Evolutionary conservation across 768 basidiomycete genomes (phyloP), one percentile per base, ranked within the genome.

Genomic region (Hortiboletus flavorubellus): DNA sequence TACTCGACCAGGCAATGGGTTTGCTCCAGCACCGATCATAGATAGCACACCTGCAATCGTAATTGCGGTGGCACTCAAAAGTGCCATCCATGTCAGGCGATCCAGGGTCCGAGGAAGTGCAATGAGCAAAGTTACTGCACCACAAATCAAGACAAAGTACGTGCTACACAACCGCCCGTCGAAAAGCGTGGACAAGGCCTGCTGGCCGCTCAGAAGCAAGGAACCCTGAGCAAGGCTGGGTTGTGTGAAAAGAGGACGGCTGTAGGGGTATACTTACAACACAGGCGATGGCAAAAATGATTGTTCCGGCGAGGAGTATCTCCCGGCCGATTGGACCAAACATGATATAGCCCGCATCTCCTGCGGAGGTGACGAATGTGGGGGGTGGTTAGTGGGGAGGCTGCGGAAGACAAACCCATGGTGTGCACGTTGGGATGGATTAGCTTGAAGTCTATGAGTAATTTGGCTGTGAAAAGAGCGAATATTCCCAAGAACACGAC

Each of bases 371-470:
- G 21, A n/a, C 23, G 18, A 30, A 38, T 14, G 35, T 11, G 15
- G 26, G 34, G 26, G 10, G 21, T 15, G 51, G 26, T 11, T 10
- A 37, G 18, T 8, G 15, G 9, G 49, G 14, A 18, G 5, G 37
- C 12, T 16, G 29, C 42, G 29, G n/a, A 23, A 34, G 39, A 35
- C 49, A 31, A 8, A 80, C 75, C 76, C 79, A 82, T 81, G 53
- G 72, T 81, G 56, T 82, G 81, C 7, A 81, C 80, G 29, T 74
- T 68, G 0, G 78, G 80, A 61, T 82, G 81, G 53, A 80, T 80
- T 31, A 50, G 21, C 53, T 53, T 53, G 37, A 53, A 53, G 37
- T 40, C 53, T 40, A 83, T 72, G 47, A 83, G 68, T 5, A 83
- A 65, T 54, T 82, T 81, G 8, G 80, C 77, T 8, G 53, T 53